Percentiles rank a stretch among this genome's conserved stretches.
Conservation (phyloP, 2,329 filamentous ascomycete species). For the Trichoderma sp. region DNA sequence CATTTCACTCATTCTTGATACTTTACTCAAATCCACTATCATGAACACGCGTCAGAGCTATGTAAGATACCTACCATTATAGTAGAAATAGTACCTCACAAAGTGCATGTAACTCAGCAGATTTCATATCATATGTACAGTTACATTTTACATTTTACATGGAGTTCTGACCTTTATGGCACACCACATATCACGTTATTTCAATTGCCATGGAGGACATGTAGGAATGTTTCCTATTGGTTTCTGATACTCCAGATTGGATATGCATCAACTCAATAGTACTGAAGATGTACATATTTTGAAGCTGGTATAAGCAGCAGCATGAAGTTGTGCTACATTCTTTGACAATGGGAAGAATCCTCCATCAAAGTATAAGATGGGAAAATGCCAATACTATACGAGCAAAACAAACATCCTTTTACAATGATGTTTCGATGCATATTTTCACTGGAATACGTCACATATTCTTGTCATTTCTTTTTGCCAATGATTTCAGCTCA, state of each 20-base stretch:
- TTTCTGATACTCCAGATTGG: background rate
- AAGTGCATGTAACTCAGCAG: background rate
- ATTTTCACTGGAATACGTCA: background rate
- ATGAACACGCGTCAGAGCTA: background rate
- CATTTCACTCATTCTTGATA: background rate
- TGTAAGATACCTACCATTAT: background rate
- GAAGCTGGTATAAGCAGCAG: background rate
- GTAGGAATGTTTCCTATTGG: background rate
- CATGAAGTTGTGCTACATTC: background rate
- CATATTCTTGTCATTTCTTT: background rate
- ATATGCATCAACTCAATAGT: background rate
- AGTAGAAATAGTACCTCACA: background rate
- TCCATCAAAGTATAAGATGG: background rate
- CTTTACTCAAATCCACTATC: background rate
- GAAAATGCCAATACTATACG: background rate
- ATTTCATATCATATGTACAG: background rate
- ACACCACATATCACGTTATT: background rate
- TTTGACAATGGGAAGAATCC: background rate
- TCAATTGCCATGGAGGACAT: background rate
- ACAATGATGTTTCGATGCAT: background rate
- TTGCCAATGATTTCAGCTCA: background rate
- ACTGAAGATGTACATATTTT: background rate
- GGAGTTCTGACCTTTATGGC: accelerated
- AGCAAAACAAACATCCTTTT: background rate
- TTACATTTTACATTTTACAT: background rate